These are phyloP conservation scores for Gossypium herbaceum DNA, from an alignment of 345 rosid genomes.

Conservation along the genomic window DNA sequence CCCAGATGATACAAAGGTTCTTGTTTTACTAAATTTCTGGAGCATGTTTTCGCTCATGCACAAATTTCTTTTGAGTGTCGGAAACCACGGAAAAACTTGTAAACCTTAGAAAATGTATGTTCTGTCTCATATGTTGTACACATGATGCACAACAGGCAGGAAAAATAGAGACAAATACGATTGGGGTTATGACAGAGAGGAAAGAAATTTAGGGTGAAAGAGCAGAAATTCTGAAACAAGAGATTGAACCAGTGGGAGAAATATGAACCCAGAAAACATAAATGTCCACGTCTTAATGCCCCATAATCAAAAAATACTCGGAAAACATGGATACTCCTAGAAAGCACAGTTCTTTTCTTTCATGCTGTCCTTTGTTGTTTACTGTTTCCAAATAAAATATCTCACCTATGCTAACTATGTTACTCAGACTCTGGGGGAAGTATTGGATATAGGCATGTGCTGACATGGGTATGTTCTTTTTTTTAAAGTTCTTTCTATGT, in stretches of 20 bases:
- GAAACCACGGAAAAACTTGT: not conserved
- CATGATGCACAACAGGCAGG: not conserved
- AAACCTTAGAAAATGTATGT: not conserved
- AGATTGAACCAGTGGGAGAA: not conserved
- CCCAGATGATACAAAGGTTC: not conserved
- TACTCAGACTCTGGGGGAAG: not conserved
- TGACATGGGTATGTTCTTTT: not conserved
- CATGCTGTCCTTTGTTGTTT: not conserved
- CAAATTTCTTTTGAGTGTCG: not conserved
- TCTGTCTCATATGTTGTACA: not conserved
- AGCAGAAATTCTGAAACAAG: not conserved
- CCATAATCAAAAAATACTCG: not conserved
- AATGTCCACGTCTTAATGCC: not conserved
- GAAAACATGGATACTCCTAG: not conserved
- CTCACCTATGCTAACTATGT: not conserved
- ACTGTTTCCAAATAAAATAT: not conserved
- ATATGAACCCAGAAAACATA: not conserved
- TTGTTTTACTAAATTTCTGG: not conserved
- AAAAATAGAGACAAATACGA: not conserved
- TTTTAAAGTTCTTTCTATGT: not conserved
- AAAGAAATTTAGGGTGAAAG: not conserved
- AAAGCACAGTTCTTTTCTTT: not conserved
- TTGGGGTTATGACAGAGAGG: not conserved
- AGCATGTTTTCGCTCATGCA: not conserved
- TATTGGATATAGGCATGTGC: not conserved